phyloP scores from a whole-genome alignment of 495 filamentous ascomycete species.

The Penicillium silybi region DNA sequence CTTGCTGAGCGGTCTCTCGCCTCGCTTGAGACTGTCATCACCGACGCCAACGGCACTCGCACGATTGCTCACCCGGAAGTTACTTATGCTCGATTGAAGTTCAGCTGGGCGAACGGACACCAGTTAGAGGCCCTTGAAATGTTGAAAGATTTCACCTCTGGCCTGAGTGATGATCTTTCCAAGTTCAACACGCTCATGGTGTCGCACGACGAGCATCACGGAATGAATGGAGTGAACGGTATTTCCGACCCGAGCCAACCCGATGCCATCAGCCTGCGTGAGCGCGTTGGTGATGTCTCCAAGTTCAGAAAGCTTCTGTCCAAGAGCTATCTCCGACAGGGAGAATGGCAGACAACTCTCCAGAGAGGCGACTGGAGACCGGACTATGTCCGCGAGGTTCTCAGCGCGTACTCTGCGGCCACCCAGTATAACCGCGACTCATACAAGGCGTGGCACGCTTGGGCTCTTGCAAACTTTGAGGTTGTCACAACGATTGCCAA shows the following conservation, averaged over 20 bases:
- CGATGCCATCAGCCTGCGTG: constrained; percentile 34
- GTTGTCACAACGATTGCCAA: constrained; percentile 78
- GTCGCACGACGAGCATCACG: constrained; percentile 40
- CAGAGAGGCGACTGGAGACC: constrained; percentile 84
- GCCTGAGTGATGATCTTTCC: constrained; percentile 71
- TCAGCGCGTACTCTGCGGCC: constrained; percentile 82
- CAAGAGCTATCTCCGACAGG: constrained; percentile 91
- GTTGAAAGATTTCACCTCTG: constrained; percentile 76
- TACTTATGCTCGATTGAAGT: constrained; percentile 90
- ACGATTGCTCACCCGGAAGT: constrained; percentile 67
- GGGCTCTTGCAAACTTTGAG: constrained; percentile 99
- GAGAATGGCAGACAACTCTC: constrained; percentile 85
- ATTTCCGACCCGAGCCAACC: constrained; percentile 43
- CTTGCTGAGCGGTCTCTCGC: constrained; percentile 96
- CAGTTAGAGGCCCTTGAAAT: constrained; percentile 69
- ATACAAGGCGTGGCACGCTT: constrained; percentile 99
- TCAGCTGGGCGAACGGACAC: constrained; percentile 77
- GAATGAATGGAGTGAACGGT: constrained; percentile 59
- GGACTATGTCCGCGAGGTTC: constrained; percentile 62
- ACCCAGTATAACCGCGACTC: constrained; percentile 88
- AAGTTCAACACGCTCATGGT: constrained; percentile 52
- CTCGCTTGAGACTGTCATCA: constrained; percentile 61
- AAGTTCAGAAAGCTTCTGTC: constrained; percentile 72
- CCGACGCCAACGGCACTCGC: constrained; percentile 50
- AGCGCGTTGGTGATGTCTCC: constrained; percentile 39